Evolutionary conservation across 495 filamentous ascomycete genomes (phyloP).

Genomic region (Podospora conica): DNA sequence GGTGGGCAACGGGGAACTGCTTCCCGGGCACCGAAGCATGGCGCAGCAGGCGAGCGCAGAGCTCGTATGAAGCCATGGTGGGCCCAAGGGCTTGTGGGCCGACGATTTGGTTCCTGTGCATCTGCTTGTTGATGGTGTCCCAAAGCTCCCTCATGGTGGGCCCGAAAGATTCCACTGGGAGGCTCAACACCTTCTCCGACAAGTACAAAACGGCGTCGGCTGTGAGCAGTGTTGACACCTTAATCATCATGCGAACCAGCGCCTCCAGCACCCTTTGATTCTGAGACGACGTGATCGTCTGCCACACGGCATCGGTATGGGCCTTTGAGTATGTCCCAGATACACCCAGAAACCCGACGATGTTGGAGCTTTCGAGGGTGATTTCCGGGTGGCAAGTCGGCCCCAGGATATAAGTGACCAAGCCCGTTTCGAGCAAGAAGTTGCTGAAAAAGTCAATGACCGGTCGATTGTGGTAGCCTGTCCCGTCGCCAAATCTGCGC

Average conservation of each 20-base stretch:
- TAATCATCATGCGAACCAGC: constrained; percentile 65
- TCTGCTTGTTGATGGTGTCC: constrained; percentile 31
- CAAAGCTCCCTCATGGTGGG: constrained; percentile 51
- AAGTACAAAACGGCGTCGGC: constrained; percentile 57
- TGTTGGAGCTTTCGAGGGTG: constrained; percentile 71
- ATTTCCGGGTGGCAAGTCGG: constrained; percentile 89
- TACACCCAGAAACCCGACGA: constrained; percentile 83
- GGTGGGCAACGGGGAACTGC: constrained; percentile 36
- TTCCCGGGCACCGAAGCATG: constrained; percentile 48
- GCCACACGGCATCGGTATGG: constrained; percentile 81
- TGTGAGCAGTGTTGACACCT: constrained; percentile 56
- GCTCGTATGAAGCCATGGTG: constrained; percentile 35
- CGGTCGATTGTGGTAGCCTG: constrained; percentile 39
- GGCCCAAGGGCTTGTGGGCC: not conserved
- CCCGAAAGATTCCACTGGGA: constrained; percentile 56
- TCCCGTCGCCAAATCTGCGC: constrained; percentile 37
- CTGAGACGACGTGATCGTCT: constrained; percentile 71
- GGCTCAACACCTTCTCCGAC: constrained; percentile 63
- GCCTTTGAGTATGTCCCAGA: constrained; percentile 63
- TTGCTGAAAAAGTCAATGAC: constrained; percentile 59
- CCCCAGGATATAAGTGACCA: constrained; percentile 82
- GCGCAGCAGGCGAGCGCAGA: constrained; percentile 62
- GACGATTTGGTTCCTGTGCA: constrained; percentile 3
- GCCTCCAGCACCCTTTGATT: constrained; percentile 80
- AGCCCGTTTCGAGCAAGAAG: constrained; percentile 56